Percentiles rank a stretch among this genome's conserved stretches.
Conservation (phyloP, 805 yeast genomes). For the Ogataea paradorogensis region DNA sequence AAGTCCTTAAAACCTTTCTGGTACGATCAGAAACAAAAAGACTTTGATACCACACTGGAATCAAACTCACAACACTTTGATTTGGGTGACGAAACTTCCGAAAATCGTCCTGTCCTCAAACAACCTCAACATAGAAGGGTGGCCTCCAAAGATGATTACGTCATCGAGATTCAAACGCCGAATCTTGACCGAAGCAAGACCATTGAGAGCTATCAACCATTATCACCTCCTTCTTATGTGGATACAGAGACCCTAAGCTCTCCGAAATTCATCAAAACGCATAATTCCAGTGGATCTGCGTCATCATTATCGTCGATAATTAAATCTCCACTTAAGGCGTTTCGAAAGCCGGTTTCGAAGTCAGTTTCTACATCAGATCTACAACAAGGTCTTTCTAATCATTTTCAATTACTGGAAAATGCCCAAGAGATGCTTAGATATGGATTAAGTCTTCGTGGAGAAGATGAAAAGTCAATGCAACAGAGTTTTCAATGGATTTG, state of each 20-base stretch:
- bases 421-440: conserved; percentile 67
- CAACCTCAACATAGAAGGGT: conserved; percentile 6
- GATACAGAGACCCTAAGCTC: conserved; percentile 8
- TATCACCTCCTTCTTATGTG: conserved; percentile 18
- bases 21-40: conserved; percentile 13
- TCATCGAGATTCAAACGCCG: conserved; percentile 1
- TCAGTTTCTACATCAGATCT: conserved; percentile 3
- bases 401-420: conserved; percentile 61
- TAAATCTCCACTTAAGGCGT: conserved; percentile 10
- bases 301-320: conserved; percentile 10
- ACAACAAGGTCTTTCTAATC: conserved; percentile 41
- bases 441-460: conserved; percentile 59
- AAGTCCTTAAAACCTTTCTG: conserved; percentile 30
- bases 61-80: conserved; percentile 13
- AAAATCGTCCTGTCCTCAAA: conserved; percentile 1
- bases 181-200: neutral
- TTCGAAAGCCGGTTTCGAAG: neutral
- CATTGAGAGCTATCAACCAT: conserved; percentile 1
- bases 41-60: conserved; percentile 6
- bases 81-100: conserved; percentile 10
- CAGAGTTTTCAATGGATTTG: conserved; percentile 61
- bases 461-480: conserved; percentile 37
- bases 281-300: conserved; percentile 4
- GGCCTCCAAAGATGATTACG: conserved; percentile 8
- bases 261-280: conserved; percentile 4